Evolutionary conservation across 2,329 filamentous ascomycete species (phyloP).

Genomic region (Fusarium brevicatenulatum): DNA sequence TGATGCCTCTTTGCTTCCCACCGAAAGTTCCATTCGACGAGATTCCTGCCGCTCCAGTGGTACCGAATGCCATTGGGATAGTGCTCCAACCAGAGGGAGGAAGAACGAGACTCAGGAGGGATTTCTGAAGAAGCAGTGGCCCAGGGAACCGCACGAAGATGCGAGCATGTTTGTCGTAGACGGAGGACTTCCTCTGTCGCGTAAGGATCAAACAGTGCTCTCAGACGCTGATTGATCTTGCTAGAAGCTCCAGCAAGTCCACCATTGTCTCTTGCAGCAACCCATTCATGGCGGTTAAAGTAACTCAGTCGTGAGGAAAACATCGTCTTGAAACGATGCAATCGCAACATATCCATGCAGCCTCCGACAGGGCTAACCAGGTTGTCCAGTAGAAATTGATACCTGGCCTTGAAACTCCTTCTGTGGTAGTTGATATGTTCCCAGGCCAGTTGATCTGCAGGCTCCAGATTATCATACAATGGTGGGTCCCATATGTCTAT

Average conservation of each 20-base stretch:
- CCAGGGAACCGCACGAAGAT: constrained; percentile 9
- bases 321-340: constrained; percentile 28
- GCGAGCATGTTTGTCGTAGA: background rate
- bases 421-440: constrained; percentile 9
- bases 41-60: background rate
- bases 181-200: accelerated
- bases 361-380: constrained; percentile 8
- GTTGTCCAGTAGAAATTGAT: constrained; percentile 12
- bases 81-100: background rate
- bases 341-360: constrained; percentile 16
- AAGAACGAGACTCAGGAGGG: background rate
- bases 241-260: background rate
- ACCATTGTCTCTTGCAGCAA: background rate
- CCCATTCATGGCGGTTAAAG: background rate
- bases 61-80: constrained; percentile 23
- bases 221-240: background rate
- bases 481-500: background rate
- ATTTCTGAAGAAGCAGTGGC: background rate
- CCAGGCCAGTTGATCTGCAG: background rate
- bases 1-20: background rate
- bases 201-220: background rate
- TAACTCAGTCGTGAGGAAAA: background rate
- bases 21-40: background rate
- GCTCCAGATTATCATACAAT: background rate
- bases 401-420: background rate